These are phyloP conservation scores for Huiozyma sinensis DNA, from an alignment of 805 yeast genomes.

Conservation along the genomic window DNA sequence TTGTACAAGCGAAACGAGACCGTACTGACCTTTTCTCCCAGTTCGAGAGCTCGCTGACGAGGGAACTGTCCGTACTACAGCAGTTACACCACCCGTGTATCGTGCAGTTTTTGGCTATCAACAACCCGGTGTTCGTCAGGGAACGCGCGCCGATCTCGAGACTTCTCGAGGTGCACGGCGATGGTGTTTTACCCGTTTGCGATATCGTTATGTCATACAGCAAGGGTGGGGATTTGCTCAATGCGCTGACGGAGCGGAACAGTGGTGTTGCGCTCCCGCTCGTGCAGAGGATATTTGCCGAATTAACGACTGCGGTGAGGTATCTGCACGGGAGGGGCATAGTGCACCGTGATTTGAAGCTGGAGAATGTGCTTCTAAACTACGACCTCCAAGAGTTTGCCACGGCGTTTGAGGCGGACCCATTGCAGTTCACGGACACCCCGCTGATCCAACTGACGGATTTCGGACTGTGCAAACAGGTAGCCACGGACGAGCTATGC, in stretches of 20 bases:
- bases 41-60: conserved; percentile 48
- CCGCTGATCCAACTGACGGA: conserved; percentile 59
- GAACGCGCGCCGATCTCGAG: conserved; percentile 21
- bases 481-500: conserved; percentile 51
- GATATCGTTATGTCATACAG: conserved; percentile 64
- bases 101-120: conserved; percentile 45
- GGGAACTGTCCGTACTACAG: conserved; percentile 64
- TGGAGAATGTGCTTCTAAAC: conserved; percentile 67
- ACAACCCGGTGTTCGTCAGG: conserved; percentile 18
- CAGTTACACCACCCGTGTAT: conserved; percentile 58
- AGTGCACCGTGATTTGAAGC: conserved; percentile 85
- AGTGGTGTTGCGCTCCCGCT: conserved; percentile 37
- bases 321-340: conserved; percentile 60
- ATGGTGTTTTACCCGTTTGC: conserved; percentile 22
- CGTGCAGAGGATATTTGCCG: conserved; percentile 55
- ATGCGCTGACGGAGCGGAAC: conserved; percentile 38
- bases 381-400: conserved; percentile 17
- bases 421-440: not conserved
- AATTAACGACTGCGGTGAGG: conserved; percentile 55
- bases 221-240: conserved; percentile 76
- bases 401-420: not conserved
- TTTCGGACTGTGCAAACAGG: conserved; percentile 73
- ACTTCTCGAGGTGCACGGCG: conserved; percentile 16
- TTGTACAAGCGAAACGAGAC: conserved; percentile 16
- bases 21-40: conserved; percentile 37